Base-by-base conservation (phyloP, 345 rosid species). In the Toxicodendron radicans region DNA sequence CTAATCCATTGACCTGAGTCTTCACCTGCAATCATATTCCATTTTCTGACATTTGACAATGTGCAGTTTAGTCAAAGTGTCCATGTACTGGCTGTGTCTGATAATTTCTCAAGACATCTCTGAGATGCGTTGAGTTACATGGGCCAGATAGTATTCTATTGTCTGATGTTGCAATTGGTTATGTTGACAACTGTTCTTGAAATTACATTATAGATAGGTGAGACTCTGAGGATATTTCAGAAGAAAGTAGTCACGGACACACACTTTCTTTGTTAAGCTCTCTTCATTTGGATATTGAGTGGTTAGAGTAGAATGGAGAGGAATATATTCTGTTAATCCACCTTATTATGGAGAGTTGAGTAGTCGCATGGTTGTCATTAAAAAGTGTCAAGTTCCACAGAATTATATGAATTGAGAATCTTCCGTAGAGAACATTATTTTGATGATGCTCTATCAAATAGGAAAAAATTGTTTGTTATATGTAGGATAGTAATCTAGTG, bases 41-140 rank as follows among this genome's bases (percentile, higher is more conserved):
- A 21, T 43, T 48, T 5, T 32, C n/a, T 7, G 13, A 49, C 67
- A 27, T 60, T 46, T 48, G 75, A 45, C 51, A 23, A 57, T 35
- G 23, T 70, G 72, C 49, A 53, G 24, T 53, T 14, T 32, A 17
- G 60, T 68, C 17, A 54, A 53, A 54, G 12, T 54, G 9, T 69
- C 24, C 7, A 10, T 38, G 18, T 38, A 56, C 7, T 56, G 30
- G 52, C 63, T 57, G 24, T 58, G 38, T 41, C 21, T 58, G 64
- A 46, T 14, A 1, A 56, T 56, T 68, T 14, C 48, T 70, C 41
- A 58, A 16, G 38, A 43, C 5, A 70, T 58, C 53, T 35, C 21
- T 16, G 20, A 6, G 64, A 58, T 41, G 45, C 7, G 32, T 41
- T 52, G 43, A 51, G 18, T 41, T 41, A 35, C 49, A 67, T 51